Evolutionary conservation across 2,329 filamentous ascomycete genomes (phyloP).

Genomic region (Alternaria ethzedia): DNA sequence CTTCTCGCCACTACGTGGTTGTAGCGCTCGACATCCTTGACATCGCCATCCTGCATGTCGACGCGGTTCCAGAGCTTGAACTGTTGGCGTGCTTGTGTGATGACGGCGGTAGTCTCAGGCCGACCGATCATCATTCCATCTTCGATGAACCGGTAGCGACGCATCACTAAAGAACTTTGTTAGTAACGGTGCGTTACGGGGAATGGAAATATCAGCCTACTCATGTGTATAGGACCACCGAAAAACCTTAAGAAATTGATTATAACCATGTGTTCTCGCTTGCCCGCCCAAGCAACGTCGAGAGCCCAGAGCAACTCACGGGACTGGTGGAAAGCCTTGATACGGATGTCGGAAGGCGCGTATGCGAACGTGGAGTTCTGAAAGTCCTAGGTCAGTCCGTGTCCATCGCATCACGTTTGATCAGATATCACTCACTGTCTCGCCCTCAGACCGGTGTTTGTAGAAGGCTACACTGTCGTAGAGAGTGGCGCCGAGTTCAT

Average conservation of each 20-base stretch:
- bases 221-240: constrained; percentile 11
- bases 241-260: constrained; percentile 8
- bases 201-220: not conserved
- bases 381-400: not conserved
- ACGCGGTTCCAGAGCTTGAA: constrained; percentile 3
- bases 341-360: constrained; percentile 27
- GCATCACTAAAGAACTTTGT: constrained; percentile 2
- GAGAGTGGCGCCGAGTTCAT: constrained; percentile 36
- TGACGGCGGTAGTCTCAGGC: not conserved
- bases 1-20: not conserved
- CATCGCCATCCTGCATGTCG: not conserved
- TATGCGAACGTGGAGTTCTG: constrained; percentile 44
- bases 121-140: constrained; percentile 5
- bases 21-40: not conserved
- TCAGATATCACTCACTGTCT: constrained; percentile 23
- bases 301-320: constrained; percentile 46
- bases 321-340: constrained; percentile 23
- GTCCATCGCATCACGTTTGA: too few relatives aligned
- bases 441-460: constrained; percentile 45
- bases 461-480: constrained; percentile 45
- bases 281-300: constrained; percentile 21
- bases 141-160: constrained; percentile 12
- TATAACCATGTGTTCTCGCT: not conserved
- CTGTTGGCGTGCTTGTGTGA: not conserved
- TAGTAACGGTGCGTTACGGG: not conserved